Evolutionary conservation across 2,329 filamentous ascomycete genomes (phyloP).

Genomic region (Coniochaeta sp.): DNA sequence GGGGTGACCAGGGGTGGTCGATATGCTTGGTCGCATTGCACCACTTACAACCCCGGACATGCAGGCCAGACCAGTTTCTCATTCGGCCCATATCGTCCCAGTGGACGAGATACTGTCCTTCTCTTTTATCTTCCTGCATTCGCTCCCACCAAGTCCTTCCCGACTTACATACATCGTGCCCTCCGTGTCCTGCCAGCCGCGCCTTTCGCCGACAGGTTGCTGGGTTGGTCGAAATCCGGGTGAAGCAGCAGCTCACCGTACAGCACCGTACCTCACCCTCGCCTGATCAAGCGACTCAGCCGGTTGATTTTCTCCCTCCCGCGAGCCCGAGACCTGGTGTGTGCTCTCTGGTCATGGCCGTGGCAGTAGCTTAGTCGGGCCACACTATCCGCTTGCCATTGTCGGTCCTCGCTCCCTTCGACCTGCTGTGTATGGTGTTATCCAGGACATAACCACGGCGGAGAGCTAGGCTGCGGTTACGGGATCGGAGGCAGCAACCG

Average conservation of each 20-base stretch:
- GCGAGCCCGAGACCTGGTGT: background rate
- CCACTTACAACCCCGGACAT: background rate
- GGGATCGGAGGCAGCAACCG: background rate
- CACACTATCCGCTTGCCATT: background rate
- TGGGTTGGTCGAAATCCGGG: background rate
- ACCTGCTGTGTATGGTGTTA: background rate
- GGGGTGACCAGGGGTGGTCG: background rate
- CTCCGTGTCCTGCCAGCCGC: background rate
- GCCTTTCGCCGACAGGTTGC: background rate
- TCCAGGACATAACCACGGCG: background rate
- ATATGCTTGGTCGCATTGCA: conserved; percentile 3
- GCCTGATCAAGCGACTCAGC: background rate
- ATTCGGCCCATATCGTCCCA: background rate
- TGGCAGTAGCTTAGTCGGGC: background rate
- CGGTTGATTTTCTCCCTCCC: background rate
- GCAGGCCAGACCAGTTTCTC: background rate
- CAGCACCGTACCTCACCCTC: background rate
- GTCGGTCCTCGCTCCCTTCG: background rate
- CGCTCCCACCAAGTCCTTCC: background rate
- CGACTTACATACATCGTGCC: background rate
- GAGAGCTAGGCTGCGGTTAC: background rate
- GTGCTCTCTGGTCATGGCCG: background rate
- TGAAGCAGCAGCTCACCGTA: background rate
- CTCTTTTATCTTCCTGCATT: conserved; percentile 1
- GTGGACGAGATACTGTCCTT: background rate